Percentiles rank a stretch among this genome's conserved stretches.
Conservation (phyloP, 345 rosid species). For the Cardiospermum halicacabum region DNA sequence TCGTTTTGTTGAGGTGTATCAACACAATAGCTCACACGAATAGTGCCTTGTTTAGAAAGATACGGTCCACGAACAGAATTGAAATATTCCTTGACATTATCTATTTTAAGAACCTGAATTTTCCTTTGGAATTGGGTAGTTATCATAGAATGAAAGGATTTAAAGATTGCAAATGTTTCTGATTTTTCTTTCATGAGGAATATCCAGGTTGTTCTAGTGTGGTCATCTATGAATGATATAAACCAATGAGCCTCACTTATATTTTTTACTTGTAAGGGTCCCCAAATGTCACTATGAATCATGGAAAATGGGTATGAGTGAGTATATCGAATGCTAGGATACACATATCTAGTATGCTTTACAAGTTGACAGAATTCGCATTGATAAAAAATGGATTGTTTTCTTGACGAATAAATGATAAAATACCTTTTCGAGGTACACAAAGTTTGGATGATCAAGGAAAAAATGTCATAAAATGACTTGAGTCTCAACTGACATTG, state of each 20-base stretch:
- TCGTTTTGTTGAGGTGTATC: not conserved
- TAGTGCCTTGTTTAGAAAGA: not conserved
- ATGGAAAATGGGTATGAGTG: not conserved
- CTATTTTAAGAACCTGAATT: not conserved
- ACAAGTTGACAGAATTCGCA: not conserved
- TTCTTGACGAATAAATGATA: too few species aligned
- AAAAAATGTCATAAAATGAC: not conserved
- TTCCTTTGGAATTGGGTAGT: not conserved
- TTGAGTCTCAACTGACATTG: not conserved
- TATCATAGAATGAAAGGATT: not conserved
- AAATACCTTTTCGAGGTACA: too few species aligned
- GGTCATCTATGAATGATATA: not conserved
- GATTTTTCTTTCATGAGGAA: not conserved
- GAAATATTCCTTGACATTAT: not conserved
- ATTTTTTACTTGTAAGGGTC: not conserved
- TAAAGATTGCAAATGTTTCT: not conserved
- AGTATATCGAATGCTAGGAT: not conserved
- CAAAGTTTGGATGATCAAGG: not conserved
- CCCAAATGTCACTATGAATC: slow-evolving; percentile 2
- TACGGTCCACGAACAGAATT: not conserved
- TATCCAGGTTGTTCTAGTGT: not conserved
- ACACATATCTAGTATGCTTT: too few species aligned
- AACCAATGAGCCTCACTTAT: not conserved
- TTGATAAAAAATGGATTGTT: not conserved
- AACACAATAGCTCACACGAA: not conserved